Conservation (phyloP, 169 alveolate species). For the Babesia bigemina region DNA sequence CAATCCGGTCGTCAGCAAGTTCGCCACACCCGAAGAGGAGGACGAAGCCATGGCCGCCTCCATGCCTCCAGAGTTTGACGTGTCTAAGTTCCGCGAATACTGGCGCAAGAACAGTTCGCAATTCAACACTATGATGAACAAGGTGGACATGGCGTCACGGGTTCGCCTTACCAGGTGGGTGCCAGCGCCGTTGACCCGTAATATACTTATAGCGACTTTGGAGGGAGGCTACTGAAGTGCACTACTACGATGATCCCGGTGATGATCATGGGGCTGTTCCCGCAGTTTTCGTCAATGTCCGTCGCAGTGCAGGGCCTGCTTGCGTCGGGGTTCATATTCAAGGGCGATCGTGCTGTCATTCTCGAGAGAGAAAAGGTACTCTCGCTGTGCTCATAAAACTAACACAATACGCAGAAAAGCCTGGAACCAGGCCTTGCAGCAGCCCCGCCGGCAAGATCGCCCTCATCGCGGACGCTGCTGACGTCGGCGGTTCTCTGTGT, state of each 20-base stretch:
- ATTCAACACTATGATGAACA: conserved; percentile 20
- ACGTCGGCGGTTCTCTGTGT: conserved; percentile 38
- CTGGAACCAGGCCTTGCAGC: neutral
- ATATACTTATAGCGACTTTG: conserved; percentile 9
- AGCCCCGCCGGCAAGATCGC: conserved; percentile 22
- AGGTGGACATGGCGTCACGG: conserved; percentile 26
- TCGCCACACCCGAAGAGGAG: conserved; percentile 13
- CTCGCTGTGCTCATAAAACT: neutral
- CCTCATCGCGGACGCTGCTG: conserved; percentile 38
- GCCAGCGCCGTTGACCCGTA: neutral
- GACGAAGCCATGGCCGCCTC: conserved; percentile 6
- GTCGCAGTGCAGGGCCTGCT: conserved; percentile 36
- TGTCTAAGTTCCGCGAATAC: conserved; percentile 12
- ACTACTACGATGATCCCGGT: conserved; percentile 54
- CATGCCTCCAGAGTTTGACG: conserved; percentile 9
- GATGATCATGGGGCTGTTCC: conserved; percentile 42
- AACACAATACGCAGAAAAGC: neutral
- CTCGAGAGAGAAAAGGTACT: conserved; percentile 21
- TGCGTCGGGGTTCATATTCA: conserved; percentile 55
- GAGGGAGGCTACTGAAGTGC: conserved; percentile 27
- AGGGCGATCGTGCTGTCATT: conserved; percentile 27
- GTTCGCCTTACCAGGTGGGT: conserved; percentile 34
- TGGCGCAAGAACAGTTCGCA: conserved; percentile 36
- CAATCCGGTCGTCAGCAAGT: neutral
- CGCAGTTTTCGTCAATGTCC: conserved; percentile 45